Evolutionary conservation across 805 yeast genomes (phyloP), one percentile per base, ranked within the genome.

Genomic region (Candida tammaniensis): DNA sequence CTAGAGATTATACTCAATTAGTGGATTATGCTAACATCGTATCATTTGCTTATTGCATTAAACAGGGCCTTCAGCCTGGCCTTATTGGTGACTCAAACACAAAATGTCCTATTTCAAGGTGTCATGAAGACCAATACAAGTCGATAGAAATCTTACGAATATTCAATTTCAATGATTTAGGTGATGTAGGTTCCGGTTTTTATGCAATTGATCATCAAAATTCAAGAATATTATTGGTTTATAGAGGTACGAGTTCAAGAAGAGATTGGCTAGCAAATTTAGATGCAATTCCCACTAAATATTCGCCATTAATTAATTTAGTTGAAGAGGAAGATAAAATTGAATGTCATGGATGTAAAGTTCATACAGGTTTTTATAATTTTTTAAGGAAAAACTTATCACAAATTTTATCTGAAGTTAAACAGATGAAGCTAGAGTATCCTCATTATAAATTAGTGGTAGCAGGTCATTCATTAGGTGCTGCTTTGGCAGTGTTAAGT

Each of bases 391-490:
- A 60, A 10, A 66, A 76, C 39, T 61, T 68, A 30, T 56, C 50
- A 2, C 46, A 55, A 8, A 61, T 72, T 21, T 50, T 73, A 22
- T 43, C 57, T 7, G 55, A 49, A 6, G 58, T 80, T 1, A 46
- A 56, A 10, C 40, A 46, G 2, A 46, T 70, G 13, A 51, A 59
- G 14, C 38, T 53, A 8, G 47, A 60, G 13, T 57, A 70, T 47
- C 74, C 78, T 0, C 69, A 65, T 16, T 81, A 78, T 50, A 51
- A 63, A 14, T 38, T 82, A 4, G 65, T 73, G 1, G 66, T 81
- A 1, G 62, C 79, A 1, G 94, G 94, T 0, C 95, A 86, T 55
- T 85, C 93, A 0, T 56, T 85, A 26, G 89, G 88, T 3, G 94
- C 81, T 5, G 88, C 89, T 0, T 54, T 82, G 33, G 81, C 88